Evolutionary conservation across 2,329 filamentous ascomycete genomes (phyloP), one percentile per base, ranked within the genome.

Genomic region (Byssothecium circinans): DNA sequence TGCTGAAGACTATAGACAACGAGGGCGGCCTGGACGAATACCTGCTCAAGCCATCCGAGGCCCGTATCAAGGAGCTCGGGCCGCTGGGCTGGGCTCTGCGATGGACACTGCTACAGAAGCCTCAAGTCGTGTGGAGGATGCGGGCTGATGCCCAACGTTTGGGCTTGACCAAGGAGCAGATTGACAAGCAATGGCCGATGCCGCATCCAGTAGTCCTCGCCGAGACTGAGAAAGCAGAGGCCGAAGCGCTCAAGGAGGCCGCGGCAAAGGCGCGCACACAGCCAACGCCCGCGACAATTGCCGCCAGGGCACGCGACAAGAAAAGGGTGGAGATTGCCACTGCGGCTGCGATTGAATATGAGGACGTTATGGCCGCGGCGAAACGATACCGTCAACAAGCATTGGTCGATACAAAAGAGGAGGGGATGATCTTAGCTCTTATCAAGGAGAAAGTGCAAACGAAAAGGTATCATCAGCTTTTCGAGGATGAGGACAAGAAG

Each of bases 1-100:
- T 90, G 20, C 77, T 79, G 49, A 67, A 75, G 53, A 77, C 71
- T 29, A 88, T 97, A 65, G 85, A 89, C 67, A 92, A 91, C 68
- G 84, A 87, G 53, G 92, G 92, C 50, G 91, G 94, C 7, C 78
- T 99, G 55, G 94, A 99, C 71, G 85, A 91, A 64, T 99, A 99
- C 74, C 78, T 99, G 37, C 78, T 96, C 34, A 91, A 90, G 58
- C 81, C 84, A 68, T 94, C 90, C 74, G 77, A 86, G 14, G 81
- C 79, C 33, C 82, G 94, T 54, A 80, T 97, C 65, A 88, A 86
- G 75, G 89, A 96, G 72, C 78, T 99, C 47, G 94, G 94, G 4
- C 84, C 92, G 43, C 87, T 87, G 56, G 94, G 94, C 6, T 99
- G 94, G 94, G 83, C 86, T 60, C 75, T 99, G 64, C 79, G 94